phyloP scores from a whole-genome alignment of 306 rosid genomes.

The Ochetophila trinervis region DNA sequence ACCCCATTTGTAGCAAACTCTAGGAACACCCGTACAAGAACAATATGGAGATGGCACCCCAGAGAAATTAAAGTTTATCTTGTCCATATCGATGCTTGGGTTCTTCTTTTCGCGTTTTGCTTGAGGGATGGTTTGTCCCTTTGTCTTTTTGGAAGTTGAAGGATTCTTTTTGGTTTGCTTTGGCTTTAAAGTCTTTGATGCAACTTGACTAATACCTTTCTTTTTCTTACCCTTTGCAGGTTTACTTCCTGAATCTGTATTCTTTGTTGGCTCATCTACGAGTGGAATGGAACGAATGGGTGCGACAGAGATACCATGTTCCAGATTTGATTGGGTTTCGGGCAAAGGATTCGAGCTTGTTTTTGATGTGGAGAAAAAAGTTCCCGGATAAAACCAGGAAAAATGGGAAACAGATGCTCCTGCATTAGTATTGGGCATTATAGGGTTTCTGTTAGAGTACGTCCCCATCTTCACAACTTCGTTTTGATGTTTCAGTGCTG shows the following conservation, averaged over 20 bases:
- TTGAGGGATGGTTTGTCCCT: constrained; percentile 16
- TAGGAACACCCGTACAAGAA: constrained; percentile 20
- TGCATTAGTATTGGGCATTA: constrained; percentile 12
- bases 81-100: constrained; percentile 7
- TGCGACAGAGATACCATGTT: constrained; percentile 10
- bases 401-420: constrained; percentile 22
- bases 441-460: constrained; percentile 19
- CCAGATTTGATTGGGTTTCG: constrained; percentile 5
- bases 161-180: constrained; percentile 12
- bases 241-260: background rate
- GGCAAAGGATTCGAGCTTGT: constrained; percentile 11
- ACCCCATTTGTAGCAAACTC: constrained; percentile 27
- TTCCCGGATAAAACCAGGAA: constrained; percentile 21
- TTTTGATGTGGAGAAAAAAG: constrained; percentile 12
- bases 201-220: background rate
- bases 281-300: constrained; percentile 9
- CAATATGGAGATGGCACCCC: constrained; percentile 22
- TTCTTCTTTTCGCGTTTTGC: constrained; percentile 24
- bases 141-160: background rate
- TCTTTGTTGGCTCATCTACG: background rate
- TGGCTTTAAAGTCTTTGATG: constrained; percentile 17
- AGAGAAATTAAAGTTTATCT: constrained; percentile 17
- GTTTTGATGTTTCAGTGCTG: constrained; percentile 4
- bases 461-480: constrained; percentile 14
- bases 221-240: constrained; percentile 9